Base-by-base conservation (phyloP, 1,139 yeast genomes). In the Diutina sp. region DNA sequence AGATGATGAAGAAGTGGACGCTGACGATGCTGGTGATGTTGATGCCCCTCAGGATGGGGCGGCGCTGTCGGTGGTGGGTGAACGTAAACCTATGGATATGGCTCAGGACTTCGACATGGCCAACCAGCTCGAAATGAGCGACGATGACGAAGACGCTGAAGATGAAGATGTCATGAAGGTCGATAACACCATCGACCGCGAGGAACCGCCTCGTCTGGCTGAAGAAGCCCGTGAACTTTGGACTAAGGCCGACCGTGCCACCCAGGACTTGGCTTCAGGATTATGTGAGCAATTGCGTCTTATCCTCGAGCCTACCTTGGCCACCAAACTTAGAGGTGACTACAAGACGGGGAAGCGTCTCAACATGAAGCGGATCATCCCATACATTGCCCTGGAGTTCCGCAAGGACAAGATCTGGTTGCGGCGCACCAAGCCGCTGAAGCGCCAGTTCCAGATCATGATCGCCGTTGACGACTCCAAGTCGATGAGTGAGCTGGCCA, bases 341-440 rank as follows among this genome's bases (percentile, higher is more conserved):
- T 95, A 90, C 72, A 90, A 91, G 71, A 91, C 98, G 1, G 99
- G 99, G 69, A 95, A 95, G 70, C 79, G 99, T 62, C 79, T 95
- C 66, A 95, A 95, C 70, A 91, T 95, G 98, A 93, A 91, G 77
- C 79, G 98, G 63, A 95, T 95, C 63, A 93, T 95, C 65, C 97
- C 99, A 14, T 95, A 93, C 71, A 93, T 95, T 74, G 99, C 99
- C 1, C 88, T 96, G 55, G 97, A 91, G 66, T 95, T 90, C 81
- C 85, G 96, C 66, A 93, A 93, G 70, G 99, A 95, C 70, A 95
- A 95, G 76, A 95, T 95, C 60, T 95, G 99, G 99, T 79, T 95
- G 73, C 83, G 97, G 67, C 84, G 99, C 71, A 91, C 98, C 8
- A 93, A 93, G 68, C 99, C 99, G 57, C 88, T 96, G 61, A 93